phyloP scores from a whole-genome alignment of 257 asterid species.

The Orobanche coerulescens region DNA sequence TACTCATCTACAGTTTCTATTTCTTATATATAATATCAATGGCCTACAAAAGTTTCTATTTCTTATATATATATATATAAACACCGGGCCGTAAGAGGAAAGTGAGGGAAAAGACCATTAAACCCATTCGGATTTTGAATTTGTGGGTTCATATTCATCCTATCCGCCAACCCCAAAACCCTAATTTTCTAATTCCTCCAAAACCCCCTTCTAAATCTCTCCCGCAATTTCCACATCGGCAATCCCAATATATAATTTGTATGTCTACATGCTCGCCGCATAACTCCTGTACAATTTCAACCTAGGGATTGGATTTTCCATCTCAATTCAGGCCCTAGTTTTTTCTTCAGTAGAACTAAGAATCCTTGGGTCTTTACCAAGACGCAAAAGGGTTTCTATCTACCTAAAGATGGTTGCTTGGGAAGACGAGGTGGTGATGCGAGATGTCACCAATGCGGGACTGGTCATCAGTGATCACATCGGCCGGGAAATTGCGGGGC shows the following conservation, averaged over 20 bases:
- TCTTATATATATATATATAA: not conserved
- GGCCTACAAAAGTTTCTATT: too few species aligned
- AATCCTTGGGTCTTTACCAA: not conserved
- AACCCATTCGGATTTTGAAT: constrained; percentile 20
- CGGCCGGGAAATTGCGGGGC: constrained; percentile 60
- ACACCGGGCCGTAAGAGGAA: not conserved
- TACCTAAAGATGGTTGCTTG: constrained; percentile 33
- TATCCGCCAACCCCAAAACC: constrained; percentile 45
- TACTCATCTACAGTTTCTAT: too few species aligned
- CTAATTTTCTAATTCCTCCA: constrained; percentile 27
- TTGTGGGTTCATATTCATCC: constrained; percentile 21
- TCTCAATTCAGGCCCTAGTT: constrained; percentile 25
- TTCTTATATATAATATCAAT: too few species aligned
- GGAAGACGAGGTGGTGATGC: constrained; percentile 75
- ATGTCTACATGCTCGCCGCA: not conserved
- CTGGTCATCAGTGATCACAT: constrained; percentile 72
- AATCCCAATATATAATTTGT: not conserved
- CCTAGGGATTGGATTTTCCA: constrained; percentile 24
- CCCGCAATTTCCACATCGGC: not conserved
- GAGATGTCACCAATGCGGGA: constrained; percentile 92
- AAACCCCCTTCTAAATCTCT: constrained; percentile 12
- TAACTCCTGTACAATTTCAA: not conserved
- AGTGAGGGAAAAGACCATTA: not conserved
- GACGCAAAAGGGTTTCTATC: not conserved
- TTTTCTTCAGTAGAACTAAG: constrained; percentile 8